A percentile compares a stretch with the other conserved stretches of the same genome.
phyloP scores from a whole-genome alignment of 176 grass and related monocot genomes.

The Ananas comosus region DNA sequence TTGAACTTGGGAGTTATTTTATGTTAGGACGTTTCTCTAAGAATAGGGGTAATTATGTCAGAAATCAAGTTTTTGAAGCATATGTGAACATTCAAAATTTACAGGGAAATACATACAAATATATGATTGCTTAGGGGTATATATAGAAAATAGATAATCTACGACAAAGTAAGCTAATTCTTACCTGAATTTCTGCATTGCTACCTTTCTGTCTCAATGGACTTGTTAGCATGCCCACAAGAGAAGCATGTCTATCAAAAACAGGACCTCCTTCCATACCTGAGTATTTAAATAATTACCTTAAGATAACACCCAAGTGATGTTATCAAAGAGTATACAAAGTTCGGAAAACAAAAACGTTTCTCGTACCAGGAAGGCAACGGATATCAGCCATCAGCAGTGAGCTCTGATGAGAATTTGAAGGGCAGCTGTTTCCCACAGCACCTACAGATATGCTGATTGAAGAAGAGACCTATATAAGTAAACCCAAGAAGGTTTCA shows the following conservation, averaged over 20 bases:
- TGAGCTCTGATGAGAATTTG: constrained; percentile 35
- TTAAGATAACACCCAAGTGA: constrained; percentile 17
- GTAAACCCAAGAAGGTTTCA: background rate
- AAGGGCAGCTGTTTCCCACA: constrained; percentile 74
- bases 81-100: no score
- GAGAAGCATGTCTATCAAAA: constrained; percentile 55
- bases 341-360: constrained; percentile 6
- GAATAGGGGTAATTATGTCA: no score
- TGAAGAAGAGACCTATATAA: constrained; percentile 3
- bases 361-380: constrained; percentile 73
- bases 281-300: constrained; percentile 26
- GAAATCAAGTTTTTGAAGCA: no score
- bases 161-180: constrained; percentile 2
- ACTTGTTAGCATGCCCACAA: constrained; percentile 65
- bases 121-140: no score
- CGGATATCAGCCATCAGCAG: constrained; percentile 72
- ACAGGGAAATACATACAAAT: no score
- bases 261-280: constrained; percentile 95
- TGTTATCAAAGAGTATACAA: constrained; percentile 9
- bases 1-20: no score
- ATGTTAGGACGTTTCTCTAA: no score
- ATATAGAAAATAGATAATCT: no score
- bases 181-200: constrained; percentile 76
- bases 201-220: constrained; percentile 72
- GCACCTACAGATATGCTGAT: constrained; percentile 64